These are phyloP conservation scores for Thymus mandschuricus DNA, from an alignment of 257 asterid genomes.

Conservation along the genomic window DNA sequence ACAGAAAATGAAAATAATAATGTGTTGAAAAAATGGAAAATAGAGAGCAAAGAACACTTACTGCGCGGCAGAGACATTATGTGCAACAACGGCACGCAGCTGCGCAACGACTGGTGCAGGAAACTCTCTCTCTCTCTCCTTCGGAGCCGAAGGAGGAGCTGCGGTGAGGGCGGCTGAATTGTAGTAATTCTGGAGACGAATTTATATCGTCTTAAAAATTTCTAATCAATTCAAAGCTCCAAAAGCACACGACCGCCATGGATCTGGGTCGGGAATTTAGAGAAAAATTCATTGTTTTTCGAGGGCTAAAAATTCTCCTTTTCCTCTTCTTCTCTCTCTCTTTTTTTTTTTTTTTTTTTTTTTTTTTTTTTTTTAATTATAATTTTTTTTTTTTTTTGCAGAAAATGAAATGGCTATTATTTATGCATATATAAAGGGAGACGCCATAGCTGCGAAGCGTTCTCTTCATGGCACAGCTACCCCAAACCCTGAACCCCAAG, in stretches of 20 bases:
- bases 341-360: too few relatives aligned
- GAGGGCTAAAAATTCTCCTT: not conserved
- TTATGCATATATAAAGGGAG: not conserved
- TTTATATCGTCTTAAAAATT: not conserved
- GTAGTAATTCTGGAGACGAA: not conserved
- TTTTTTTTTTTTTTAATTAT: too few relatives aligned
- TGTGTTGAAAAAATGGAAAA: not conserved
- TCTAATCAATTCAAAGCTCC: constrained; percentile 12
- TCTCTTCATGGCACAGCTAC: constrained; percentile 51
- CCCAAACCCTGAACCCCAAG: constrained; percentile 56
- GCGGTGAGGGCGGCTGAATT: constrained; percentile 12
- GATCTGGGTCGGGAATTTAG: constrained; percentile 14
- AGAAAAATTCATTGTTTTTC: not conserved
- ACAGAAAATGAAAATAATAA: not conserved
- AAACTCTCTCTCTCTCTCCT: not conserved
- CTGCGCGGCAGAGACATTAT: constrained; percentile 24
- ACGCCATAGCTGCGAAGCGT: not conserved
- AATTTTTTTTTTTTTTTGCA: too few relatives aligned
- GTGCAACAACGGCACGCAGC: not conserved
- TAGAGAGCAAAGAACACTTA: not conserved
- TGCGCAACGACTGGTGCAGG: constrained; percentile 4
- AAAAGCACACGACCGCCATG: constrained; percentile 7
- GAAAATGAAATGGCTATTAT: too few relatives aligned
- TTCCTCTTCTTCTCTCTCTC: too few relatives aligned
- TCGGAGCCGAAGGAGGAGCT: constrained; percentile 18